Percentiles rank a stretch among this genome's conserved stretches.
These are phyloP conservation scores for Aspergillus chevalieri DNA, from an alignment of 2,329 filamentous ascomycete species.

Conservation along the genomic window DNA sequence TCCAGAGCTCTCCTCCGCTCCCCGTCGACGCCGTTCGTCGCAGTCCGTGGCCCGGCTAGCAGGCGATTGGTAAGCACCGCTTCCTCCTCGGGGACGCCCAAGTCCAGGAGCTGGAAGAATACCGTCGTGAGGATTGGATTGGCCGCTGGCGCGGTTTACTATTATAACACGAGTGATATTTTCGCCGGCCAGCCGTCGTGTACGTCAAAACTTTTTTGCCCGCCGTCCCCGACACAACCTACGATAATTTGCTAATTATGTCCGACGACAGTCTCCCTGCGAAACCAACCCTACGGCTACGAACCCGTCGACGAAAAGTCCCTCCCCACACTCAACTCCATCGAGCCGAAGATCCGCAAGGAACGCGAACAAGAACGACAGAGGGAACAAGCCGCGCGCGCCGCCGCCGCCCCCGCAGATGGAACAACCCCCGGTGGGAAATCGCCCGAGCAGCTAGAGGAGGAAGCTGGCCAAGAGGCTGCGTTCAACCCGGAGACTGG, in stretches of 20 bases:
- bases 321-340: constrained; percentile 60
- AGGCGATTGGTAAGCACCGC: constrained; percentile 52
- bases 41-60: constrained; percentile 25
- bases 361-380: constrained; percentile 11
- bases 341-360: constrained; percentile 51
- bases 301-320: constrained; percentile 41
- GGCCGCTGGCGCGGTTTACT: constrained; percentile 74
- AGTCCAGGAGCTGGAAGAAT: constrained; percentile 76
- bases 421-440: constrained; percentile 15
- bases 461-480: constrained; percentile 78
- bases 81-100: constrained; percentile 47
- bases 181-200: constrained; percentile 78
- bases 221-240: not conserved
- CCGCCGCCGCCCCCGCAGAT: constrained; percentile 11
- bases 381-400: constrained; percentile 10
- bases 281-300: constrained; percentile 17
- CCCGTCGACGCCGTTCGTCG: constrained; percentile 12
- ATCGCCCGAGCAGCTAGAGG: constrained; percentile 58
- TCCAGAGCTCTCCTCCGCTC: constrained; percentile 41
- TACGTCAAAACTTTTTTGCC: constrained; percentile 43
- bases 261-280: constrained; percentile 25
- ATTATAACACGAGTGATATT: constrained; percentile 82
- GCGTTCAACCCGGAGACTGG: constrained; percentile 98
- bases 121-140: constrained; percentile 66
- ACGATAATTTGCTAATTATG: not conserved